Evolutionary conservation across 306 rosid species (phyloP).

Genomic region (Cicer cuneatum): DNA sequence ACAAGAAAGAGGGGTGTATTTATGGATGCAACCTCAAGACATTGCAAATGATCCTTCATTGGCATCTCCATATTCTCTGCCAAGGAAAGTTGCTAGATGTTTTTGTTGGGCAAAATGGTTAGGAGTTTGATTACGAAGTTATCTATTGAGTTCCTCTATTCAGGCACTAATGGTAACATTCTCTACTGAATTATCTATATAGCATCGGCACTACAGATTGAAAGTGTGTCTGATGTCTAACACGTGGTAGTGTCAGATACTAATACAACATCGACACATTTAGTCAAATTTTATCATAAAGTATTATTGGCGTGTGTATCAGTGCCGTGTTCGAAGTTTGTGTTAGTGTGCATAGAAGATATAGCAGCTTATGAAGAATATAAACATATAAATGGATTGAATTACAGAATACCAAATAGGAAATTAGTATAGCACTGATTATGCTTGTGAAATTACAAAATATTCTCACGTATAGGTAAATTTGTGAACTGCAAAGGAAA

Average conservation of each 20-base stretch:
- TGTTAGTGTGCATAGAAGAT: neutral
- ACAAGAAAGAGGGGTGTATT: slow-evolving; percentile 79
- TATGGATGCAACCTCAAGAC: slow-evolving; percentile 70
- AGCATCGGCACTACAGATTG: too few relatives aligned
- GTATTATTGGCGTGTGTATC: too few relatives aligned
- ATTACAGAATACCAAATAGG: slow-evolving; percentile 28
- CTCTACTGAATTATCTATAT: slow-evolving; percentile 5
- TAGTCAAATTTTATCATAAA: too few relatives aligned
- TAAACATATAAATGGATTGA: slow-evolving; percentile 1
- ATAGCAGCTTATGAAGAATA: slow-evolving; percentile 34
- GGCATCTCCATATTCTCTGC: slow-evolving; percentile 67
- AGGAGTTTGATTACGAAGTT: slow-evolving; percentile 50
- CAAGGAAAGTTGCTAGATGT: slow-evolving; percentile 56
- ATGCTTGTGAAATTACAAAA: slow-evolving; percentile 29
- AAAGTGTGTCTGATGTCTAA: too few relatives aligned
- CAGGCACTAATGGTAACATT: neutral
- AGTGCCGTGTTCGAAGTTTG: too few relatives aligned
- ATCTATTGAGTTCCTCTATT: slow-evolving; percentile 4
- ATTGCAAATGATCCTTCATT: slow-evolving; percentile 61
- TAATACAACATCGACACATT: too few relatives aligned
- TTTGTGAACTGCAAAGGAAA: slow-evolving; percentile 8
- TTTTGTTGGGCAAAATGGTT: slow-evolving; percentile 59
- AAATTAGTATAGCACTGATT: slow-evolving; percentile 39
- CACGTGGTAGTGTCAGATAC: too few relatives aligned
- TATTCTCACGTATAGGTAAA: slow-evolving; percentile 12